Percentiles rank a stretch among this genome's conserved stretches.
Conservation (phyloP, 257 asterid genomes). For the Nicotiana knightiana region DNA sequence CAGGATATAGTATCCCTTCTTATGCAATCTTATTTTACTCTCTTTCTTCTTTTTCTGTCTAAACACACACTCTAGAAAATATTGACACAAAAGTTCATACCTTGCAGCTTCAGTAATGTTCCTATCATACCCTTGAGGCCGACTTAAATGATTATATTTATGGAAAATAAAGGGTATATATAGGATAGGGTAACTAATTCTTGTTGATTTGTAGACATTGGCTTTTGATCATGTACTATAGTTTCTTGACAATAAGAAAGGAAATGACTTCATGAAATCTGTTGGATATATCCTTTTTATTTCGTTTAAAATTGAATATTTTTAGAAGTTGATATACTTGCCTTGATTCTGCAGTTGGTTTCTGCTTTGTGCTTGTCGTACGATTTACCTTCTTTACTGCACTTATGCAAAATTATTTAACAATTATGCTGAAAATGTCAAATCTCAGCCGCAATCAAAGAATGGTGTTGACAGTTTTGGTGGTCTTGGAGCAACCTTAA, state of each 20-base stretch:
- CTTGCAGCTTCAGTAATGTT: neutral
- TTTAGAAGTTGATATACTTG: neutral
- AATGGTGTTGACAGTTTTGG: constrained; percentile 96
- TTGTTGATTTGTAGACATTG: neutral
- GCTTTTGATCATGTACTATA: neutral
- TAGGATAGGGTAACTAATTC: neutral
- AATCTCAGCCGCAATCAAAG: constrained; percentile 81
- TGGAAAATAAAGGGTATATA: neutral
- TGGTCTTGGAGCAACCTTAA: constrained; percentile 97
- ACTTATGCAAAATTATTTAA: constrained; percentile 7
- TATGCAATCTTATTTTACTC: neutral
- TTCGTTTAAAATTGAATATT: neutral
- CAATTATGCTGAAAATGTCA: constrained; percentile 16
- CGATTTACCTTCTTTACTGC: constrained; percentile 1
- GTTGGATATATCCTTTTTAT: neutral
- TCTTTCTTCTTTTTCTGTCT: neutral
- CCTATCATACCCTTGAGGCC: neutral
- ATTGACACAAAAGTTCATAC: neutral
- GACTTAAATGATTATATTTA: neutral
- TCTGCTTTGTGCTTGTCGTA: constrained; percentile 1
- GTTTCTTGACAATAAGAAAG: neutral
- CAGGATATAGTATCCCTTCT: neutral
- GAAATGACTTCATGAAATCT: neutral
- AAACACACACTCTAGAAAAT: neutral
- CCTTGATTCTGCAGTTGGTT: constrained; percentile 6